Evolutionary conservation across 805 yeast species (phyloP).

Genomic region (Groenewaldozyma salmanticensis): DNA sequence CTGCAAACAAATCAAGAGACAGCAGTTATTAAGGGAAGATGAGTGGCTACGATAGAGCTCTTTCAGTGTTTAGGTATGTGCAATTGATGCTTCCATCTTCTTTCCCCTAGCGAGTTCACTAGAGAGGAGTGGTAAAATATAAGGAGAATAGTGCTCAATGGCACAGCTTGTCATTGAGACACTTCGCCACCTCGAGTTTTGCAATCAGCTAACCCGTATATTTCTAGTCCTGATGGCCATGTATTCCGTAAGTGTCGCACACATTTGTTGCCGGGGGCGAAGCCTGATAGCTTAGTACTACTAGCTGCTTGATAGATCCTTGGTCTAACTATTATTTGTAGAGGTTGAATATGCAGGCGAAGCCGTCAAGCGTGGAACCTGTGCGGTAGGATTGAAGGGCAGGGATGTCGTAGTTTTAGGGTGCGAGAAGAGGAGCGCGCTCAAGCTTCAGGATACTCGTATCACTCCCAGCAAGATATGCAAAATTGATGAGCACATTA

Average conservation of each 20-base stretch:
- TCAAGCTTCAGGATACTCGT: slow-evolving; percentile 92
- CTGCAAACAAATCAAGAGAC: too few relatives aligned
- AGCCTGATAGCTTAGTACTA: too few relatives aligned
- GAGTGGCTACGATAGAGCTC: slow-evolving; percentile 99
- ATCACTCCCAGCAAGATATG: slow-evolving; percentile 93
- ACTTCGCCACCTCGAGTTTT: slow-evolving; percentile 2
- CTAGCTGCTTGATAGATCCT: too few relatives aligned
- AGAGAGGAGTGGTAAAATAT: too few relatives aligned
- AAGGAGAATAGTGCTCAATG: slow-evolving; percentile 1
- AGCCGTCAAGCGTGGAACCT: slow-evolving; percentile 96
- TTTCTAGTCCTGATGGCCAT: slow-evolving; percentile 89
- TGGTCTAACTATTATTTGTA: too few relatives aligned
- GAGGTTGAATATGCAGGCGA: slow-evolving; percentile 96
- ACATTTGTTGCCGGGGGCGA: too few relatives aligned
- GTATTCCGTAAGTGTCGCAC: slow-evolving; percentile 63
- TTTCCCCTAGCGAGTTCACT: too few relatives aligned
- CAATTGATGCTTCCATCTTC: not conserved
- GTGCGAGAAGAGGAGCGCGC: slow-evolving; percentile 91
- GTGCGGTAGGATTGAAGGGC: slow-evolving; percentile 96
- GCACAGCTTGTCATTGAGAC: not conserved
- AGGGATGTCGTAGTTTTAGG: slow-evolving; percentile 82
- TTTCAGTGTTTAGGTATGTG: slow-evolving; percentile 88
- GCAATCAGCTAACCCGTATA: slow-evolving; percentile 1
- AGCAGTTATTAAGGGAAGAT: too few relatives aligned
- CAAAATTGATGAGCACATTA: slow-evolving; percentile 80